Conservation (phyloP, 495 filamentous ascomycete species). For the Clohesyomyces aquaticus region DNA sequence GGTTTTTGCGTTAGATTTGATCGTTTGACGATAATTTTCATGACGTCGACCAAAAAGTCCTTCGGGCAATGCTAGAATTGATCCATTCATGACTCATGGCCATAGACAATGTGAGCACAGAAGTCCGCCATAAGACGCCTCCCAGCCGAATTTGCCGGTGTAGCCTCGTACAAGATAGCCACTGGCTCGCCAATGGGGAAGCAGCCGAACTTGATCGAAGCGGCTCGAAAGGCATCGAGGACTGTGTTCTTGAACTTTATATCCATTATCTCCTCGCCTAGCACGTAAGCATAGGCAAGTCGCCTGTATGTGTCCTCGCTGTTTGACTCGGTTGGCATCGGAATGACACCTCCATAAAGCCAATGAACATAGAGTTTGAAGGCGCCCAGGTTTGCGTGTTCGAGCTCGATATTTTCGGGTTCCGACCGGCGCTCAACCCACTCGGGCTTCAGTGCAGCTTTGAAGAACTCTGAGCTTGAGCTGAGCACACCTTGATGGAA, state of each 20-base stretch:
- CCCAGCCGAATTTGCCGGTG: not conserved
- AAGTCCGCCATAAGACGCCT: conserved; percentile 12
- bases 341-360: not conserved
- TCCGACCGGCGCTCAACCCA: conserved; percentile 6
- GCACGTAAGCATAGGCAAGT: conserved; percentile 14
- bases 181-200: not conserved
- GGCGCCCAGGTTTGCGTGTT: not conserved
- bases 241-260: conserved; percentile 18
- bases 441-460: not conserved
- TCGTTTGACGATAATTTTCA: not conserved
- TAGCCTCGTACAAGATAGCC: conserved; percentile 11
- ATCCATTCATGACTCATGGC: not conserved
- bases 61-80: conserved; percentile 3
- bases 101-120: not conserved
- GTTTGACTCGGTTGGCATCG: not conserved
- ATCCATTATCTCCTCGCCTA: conserved; percentile 23
- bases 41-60: conserved; percentile 1
- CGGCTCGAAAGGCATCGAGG: conserved; percentile 7
- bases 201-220: not conserved
- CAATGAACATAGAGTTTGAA: conserved; percentile 1
- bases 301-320: not conserved
- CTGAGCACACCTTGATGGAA: conserved; percentile 4
- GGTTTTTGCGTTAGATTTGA: too few relatives aligned
- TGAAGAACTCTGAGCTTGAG: conserved; percentile 1
- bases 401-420: not conserved